Conservation (phyloP, 495 filamentous ascomycete genomes). For the Penicillium turbatum region DNA sequence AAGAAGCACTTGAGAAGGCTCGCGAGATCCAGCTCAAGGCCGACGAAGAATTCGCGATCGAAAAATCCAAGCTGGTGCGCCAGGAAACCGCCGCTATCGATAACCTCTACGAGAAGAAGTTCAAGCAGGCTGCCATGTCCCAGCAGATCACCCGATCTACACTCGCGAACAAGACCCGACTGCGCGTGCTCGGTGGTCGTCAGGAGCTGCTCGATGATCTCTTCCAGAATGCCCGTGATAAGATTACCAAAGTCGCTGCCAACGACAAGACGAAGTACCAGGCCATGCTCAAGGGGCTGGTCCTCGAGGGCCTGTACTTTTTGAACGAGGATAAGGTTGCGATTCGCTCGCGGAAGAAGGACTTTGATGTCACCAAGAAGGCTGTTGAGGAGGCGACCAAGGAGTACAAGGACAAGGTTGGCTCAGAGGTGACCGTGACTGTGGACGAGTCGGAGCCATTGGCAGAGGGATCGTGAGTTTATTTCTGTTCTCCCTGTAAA, state of each 20-base stretch:
- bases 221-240: constrained; percentile 70
- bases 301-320: constrained; percentile 87
- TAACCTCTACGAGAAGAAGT: constrained; percentile 88
- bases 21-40: constrained; percentile 96
- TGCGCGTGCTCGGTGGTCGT: constrained; percentile 77
- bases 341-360: constrained; percentile 72
- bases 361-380: constrained; percentile 66
- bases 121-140: constrained; percentile 92
- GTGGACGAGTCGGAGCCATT: constrained; percentile 77
- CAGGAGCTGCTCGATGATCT: constrained; percentile 91
- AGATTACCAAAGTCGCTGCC: constrained; percentile 56
- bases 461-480: constrained; percentile 79
- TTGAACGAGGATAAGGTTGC: constrained; percentile 73
- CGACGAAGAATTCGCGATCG: constrained; percentile 96
- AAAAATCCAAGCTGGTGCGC: constrained; percentile 96
- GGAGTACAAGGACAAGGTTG: constrained; percentile 74
- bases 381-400: constrained; percentile 68
- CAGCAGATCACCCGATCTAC: constrained; percentile 97
- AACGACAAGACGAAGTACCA: constrained; percentile 72
- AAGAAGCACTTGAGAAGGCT: constrained; percentile 95
- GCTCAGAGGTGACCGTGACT: constrained; percentile 57
- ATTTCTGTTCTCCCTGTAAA: not conserved
- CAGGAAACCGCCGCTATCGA: constrained; percentile 93
- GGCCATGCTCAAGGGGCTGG: constrained; percentile 65
- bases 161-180: constrained; percentile 87